Base-by-base conservation (phyloP, 2,329 filamentous ascomycete species). In the Ramichloridium luteum region DNA sequence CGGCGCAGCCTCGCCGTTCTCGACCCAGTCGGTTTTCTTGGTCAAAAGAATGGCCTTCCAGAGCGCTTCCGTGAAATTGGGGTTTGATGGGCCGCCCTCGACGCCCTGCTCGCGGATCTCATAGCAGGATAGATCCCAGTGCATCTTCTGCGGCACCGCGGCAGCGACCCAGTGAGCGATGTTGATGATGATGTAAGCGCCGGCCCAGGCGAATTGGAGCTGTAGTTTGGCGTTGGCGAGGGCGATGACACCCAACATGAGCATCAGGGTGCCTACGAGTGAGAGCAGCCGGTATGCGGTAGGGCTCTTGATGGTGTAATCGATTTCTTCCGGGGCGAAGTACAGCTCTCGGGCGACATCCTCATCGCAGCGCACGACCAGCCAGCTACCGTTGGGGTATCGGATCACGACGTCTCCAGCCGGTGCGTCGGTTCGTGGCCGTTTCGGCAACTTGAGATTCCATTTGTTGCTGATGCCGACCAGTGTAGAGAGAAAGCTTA, bases 161-260 rank as follows among this genome's bases (percentile, higher is more conserved):
- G 65, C 65, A 2, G 64, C 63, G 12, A 62, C 57, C 65, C 65
- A 69, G 43, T 69, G 66, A 6, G 55, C 55, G 2, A 62, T 57
- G 31, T 65, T 65, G 22, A 67, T 59, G 9, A 66, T 44, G 52
- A 68, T 61, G 43, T 65, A 69, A 0, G 62, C 56, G 2, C 51
- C 62, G 0, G 62, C 65, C 58, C 64, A 68, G 2, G 57, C 61
- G 18, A 65, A 57, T 38, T 69, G 65, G 0, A 60, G 49, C 25
- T 61, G 51, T 8, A 64, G 59, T 14, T 56, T 57, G 3, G 65
- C 58, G 34, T 68, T 69, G 38, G 62, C 64, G 3, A 69, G 57
- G 25, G 56, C 59, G 25, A 69, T 64, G 40, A 69, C 63, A 9
- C 65, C 64, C 22, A 62, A 54, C 65, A 69, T 68, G 29, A 69